Evolutionary conservation across 257 asterid genomes (phyloP).

Genomic region (Parsonsia alboflavescens): DNA sequence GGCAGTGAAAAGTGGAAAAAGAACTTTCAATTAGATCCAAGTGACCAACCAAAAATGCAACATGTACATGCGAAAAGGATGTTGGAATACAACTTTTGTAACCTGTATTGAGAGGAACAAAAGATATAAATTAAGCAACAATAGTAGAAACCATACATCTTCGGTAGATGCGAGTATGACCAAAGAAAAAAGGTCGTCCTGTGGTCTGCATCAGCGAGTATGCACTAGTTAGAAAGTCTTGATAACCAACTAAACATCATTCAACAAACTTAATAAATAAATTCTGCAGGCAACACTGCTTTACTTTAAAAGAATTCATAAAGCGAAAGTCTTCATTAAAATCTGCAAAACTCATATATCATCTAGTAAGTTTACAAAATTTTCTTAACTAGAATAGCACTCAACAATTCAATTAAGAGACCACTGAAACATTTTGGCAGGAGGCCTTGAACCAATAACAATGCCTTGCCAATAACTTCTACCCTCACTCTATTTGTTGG

Average conservation of each 20-base stretch:
- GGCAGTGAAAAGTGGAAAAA: background rate
- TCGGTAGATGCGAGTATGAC: constrained; percentile 23
- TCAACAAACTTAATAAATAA: background rate
- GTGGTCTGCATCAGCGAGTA: constrained; percentile 32
- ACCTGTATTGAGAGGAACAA: background rate
- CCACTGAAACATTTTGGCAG: background rate
- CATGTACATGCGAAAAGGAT: background rate
- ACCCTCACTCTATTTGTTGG: background rate
- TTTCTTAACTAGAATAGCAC: background rate
- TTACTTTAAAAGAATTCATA: background rate
- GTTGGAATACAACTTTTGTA: background rate
- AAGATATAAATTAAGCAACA: background rate
- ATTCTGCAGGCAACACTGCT: background rate
- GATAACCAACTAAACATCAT: constrained; percentile 1
- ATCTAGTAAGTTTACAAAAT: background rate
- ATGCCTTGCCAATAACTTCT: background rate
- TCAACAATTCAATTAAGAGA: background rate
- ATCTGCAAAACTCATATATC: background rate
- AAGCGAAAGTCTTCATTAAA: background rate
- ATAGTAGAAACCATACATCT: constrained; percentile 34
- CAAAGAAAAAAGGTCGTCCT: constrained; percentile 33
- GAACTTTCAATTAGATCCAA: background rate
- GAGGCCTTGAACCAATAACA: background rate
- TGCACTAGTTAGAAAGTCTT: constrained; percentile 12
- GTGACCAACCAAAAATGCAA: background rate